phyloP scores from a whole-genome alignment of 2,329 filamentous ascomycete genomes.

The Hypomyces rosellus region DNA sequence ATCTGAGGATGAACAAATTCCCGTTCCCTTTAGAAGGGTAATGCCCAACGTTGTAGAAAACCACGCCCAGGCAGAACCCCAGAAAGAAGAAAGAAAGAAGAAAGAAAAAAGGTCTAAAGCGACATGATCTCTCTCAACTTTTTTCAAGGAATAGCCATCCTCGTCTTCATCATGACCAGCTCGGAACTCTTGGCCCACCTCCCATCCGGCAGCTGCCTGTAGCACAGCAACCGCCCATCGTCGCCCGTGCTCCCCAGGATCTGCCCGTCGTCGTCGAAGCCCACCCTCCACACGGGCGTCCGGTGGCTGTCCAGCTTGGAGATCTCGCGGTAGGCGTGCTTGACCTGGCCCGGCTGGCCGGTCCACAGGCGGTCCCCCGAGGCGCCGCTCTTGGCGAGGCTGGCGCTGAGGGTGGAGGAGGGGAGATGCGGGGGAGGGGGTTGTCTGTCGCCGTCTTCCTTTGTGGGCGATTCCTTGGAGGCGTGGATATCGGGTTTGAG shows the following conservation, averaged over 20 bases:
- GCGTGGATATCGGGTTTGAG: constrained; percentile 27
- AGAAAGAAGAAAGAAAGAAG: neutral
- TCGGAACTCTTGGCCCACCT: constrained; percentile 56
- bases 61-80: too few relatives aligned
- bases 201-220: constrained; percentile 52
- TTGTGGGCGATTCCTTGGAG: neutral
- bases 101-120: neutral
- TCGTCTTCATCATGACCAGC: constrained; percentile 51
- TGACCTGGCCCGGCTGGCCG: constrained; percentile 58
- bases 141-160: constrained; percentile 40
- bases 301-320: constrained; percentile 62
- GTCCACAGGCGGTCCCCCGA: constrained; percentile 45
- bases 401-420: constrained; percentile 45
- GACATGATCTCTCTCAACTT: neutral
- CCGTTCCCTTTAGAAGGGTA: too few relatives aligned
- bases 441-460: constrained; percentile 6
- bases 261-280: constrained; percentile 64
- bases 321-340: constrained; percentile 56
- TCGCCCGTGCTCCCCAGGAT: constrained; percentile 71
- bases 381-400: constrained; percentile 44
- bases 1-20: too few relatives aligned
- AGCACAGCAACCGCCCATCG: constrained; percentile 60
- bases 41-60: too few relatives aligned
- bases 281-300: constrained; percentile 68
- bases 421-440: constrained; percentile 27